phyloP scores from a whole-genome alignment of 768 basidiomycete species.

The Sporobolomyces pararoseus region DNA sequence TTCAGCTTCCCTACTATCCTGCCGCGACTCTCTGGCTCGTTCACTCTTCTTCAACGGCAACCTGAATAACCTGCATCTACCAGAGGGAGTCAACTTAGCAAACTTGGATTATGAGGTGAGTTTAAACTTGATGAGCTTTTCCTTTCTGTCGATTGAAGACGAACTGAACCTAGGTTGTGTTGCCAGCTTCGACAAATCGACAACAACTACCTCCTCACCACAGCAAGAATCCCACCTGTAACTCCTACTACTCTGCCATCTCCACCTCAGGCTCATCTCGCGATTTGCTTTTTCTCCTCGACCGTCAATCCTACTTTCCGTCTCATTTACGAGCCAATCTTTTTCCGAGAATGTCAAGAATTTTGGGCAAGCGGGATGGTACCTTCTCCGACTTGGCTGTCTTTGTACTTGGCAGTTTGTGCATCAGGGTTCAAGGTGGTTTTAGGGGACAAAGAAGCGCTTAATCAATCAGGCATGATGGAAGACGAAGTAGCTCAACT shows the following conservation, averaged over 20 bases:
- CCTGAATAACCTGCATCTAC: neutral
- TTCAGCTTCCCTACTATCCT: neutral
- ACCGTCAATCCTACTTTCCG: conserved; percentile 19
- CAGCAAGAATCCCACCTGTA: neutral
- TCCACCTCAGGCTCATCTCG: conserved; percentile 20
- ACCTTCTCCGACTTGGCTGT: conserved; percentile 37
- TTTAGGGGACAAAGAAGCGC: neutral
- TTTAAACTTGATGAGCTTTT: too few relatives aligned
- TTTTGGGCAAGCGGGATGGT: conserved; percentile 31
- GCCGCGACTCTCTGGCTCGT: neutral
- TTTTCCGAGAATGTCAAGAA: conserved; percentile 16
- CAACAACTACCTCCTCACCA: neutral
- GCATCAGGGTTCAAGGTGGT: conserved; percentile 14
- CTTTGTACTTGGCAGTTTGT: conserved; percentile 23
- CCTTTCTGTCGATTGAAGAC: neutral
- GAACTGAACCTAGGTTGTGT: too few relatives aligned
- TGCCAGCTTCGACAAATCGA: neutral
- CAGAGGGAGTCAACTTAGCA: neutral
- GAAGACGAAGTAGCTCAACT: conserved; percentile 17
- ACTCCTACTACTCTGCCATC: conserved; percentile 15
- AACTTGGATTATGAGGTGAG: neutral
- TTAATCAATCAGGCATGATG: neutral
- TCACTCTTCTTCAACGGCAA: conserved; percentile 5
- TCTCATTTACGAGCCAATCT: conserved; percentile 18
- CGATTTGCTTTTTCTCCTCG: conserved; percentile 23